These are phyloP conservation scores for Emergomyces africanus DNA, from an alignment of 2,329 filamentous ascomycete species.

Conservation along the genomic window DNA sequence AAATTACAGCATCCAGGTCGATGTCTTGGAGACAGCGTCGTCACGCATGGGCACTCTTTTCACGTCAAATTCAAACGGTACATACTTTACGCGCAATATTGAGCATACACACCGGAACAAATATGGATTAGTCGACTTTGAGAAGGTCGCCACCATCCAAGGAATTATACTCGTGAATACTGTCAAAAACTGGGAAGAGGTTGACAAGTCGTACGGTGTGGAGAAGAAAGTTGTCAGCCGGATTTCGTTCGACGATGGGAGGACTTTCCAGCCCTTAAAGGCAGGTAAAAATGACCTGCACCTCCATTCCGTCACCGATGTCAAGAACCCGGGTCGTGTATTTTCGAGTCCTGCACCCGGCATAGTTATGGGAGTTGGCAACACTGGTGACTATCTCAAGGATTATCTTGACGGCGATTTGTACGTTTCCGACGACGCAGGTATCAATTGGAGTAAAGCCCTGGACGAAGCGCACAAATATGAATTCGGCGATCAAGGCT, in stretches of 20 bases:
- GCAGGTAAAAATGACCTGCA: conserved; percentile 57
- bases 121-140: conserved; percentile 76
- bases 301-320: conserved; percentile 80
- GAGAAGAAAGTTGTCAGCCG: conserved; percentile 54
- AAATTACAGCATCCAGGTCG: conserved; percentile 94
- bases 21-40: conserved; percentile 58
- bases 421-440: conserved; percentile 84
- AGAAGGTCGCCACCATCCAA: conserved; percentile 83
- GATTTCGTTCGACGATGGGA: conserved; percentile 92
- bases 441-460: conserved; percentile 63
- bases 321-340: conserved; percentile 69
- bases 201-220: conserved; percentile 41
- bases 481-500: conserved; percentile 89
- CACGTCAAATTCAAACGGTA: conserved; percentile 94
- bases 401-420: conserved; percentile 62
- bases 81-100: conserved; percentile 84
- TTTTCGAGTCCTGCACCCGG: conserved; percentile 92
- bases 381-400: conserved; percentile 63
- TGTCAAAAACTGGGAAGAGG: conserved; percentile 73
- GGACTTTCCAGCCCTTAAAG: conserved; percentile 66
- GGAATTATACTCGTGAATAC: conserved; percentile 84
- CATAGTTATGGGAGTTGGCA: conserved; percentile 86
- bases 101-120: conserved; percentile 81
- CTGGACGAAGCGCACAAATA: conserved; percentile 81
- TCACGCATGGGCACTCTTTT: conserved; percentile 72